A percentile compares a stretch with the other conserved stretches of the same genome.
Evolutionary conservation across 108 stramenopile species (phyloP).

Genomic region (Cylindrotheca closterium): DNA sequence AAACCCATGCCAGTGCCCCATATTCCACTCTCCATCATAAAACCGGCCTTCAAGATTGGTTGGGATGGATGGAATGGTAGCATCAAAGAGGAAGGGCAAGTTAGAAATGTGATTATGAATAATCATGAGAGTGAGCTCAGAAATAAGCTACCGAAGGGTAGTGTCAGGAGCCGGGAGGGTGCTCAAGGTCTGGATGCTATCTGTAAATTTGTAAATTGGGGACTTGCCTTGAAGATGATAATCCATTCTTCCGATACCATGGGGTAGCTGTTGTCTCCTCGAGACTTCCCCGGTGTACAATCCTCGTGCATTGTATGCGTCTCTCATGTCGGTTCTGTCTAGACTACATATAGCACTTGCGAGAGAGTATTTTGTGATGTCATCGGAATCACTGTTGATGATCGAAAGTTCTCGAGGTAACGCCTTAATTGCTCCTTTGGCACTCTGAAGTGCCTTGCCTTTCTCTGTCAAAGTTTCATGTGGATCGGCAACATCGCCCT

Average conservation of each 20-base stretch:
- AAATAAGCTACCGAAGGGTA: too few relatives aligned
- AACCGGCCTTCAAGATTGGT: slow-evolving; percentile 12
- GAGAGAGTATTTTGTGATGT: slow-evolving; percentile 18
- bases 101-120: too few relatives aligned
- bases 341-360: not conserved
- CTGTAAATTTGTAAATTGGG: too few relatives aligned
- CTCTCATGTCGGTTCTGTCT: slow-evolving; percentile 2
- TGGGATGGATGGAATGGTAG: not conserved
- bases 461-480: too few relatives aligned
- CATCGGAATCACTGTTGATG: slow-evolving; percentile 18
- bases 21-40: slow-evolving; percentile 35
- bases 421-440: slow-evolving; percentile 18
- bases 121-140: too few relatives aligned
- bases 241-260: slow-evolving; percentile 23
- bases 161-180: too few relatives aligned
- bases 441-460: not conserved
- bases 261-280: slow-evolving; percentile 10
- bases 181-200: too few relatives aligned
- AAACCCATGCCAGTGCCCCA: slow-evolving; percentile 28
- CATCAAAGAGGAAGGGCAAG: not conserved
- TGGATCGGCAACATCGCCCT: too few relatives aligned
- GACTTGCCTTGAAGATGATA: slow-evolving; percentile 21
- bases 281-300: slow-evolving; percentile 27
- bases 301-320: slow-evolving; percentile 28
- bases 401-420: slow-evolving; percentile 22